Evolutionary conservation across 257 asterid genomes (phyloP).

Genomic region (Primulina eburnea): DNA sequence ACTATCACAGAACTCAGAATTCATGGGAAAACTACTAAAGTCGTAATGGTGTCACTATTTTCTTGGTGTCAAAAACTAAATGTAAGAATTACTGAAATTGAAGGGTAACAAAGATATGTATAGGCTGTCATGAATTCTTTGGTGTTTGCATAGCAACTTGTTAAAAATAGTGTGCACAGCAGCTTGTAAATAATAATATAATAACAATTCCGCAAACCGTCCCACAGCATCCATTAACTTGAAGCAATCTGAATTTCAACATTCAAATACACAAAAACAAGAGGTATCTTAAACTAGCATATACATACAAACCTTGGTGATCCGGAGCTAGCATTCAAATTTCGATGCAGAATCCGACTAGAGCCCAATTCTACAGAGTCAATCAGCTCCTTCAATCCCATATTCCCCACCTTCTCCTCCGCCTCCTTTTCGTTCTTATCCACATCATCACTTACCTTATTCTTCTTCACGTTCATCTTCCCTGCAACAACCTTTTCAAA

Average conservation of each 20-base stretch:
- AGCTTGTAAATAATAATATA: not conserved
- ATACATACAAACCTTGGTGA: conserved; percentile 46
- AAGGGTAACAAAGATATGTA: not conserved
- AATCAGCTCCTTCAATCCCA: conserved; percentile 87
- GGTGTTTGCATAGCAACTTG: not conserved
- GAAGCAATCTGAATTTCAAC: not conserved
- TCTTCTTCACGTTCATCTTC: conserved; percentile 28
- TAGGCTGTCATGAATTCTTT: not conserved
- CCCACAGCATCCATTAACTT: not conserved
- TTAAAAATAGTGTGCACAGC: not conserved
- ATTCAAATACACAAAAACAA: not conserved
- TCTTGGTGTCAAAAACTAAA: not conserved
- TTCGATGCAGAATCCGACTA: conserved; percentile 68
- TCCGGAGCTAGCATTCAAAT: conserved; percentile 54
- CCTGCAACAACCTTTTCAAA: conserved; percentile 61
- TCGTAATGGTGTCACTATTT: not conserved
- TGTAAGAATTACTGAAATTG: not conserved
- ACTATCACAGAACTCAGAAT: not conserved
- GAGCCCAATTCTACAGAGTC: conserved; percentile 44
- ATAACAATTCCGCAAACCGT: not conserved
- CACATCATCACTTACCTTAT: conserved; percentile 18
- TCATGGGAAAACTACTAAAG: not conserved
- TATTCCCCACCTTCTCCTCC: conserved; percentile 46
- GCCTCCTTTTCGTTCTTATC: conserved; percentile 35
- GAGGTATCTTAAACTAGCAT: not conserved